Percentiles rank a stretch among this genome's conserved stretches.
These are phyloP conservation scores for Scolecobasidium constrictum DNA, from an alignment of 2,329 filamentous ascomycete species.

Conservation along the genomic window DNA sequence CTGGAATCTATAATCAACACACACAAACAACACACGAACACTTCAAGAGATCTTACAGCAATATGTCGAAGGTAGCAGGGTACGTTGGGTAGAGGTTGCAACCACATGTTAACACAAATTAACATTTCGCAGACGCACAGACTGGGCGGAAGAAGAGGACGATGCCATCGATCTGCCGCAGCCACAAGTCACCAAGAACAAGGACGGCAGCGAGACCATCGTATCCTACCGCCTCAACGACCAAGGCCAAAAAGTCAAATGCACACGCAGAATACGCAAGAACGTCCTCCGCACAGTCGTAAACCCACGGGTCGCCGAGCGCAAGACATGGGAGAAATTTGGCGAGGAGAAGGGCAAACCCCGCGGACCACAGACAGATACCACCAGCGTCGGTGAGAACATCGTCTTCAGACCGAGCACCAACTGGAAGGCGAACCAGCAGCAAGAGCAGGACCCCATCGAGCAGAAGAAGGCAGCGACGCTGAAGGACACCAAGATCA, in stretches of 20 bases:
- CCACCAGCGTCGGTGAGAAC: conserved; percentile 91
- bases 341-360: conserved; percentile 79
- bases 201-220: conserved; percentile 95
- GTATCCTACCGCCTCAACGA: conserved; percentile 87
- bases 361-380: conserved; percentile 73
- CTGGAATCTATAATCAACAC: not conserved
- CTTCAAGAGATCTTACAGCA: not conserved
- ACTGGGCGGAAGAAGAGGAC: conserved; percentile 94
- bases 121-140: conserved; percentile 41
- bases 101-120: too few relatives aligned
- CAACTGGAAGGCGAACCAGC: conserved; percentile 79
- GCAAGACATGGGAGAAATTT: conserved; percentile 89
- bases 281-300: conserved; percentile 86
- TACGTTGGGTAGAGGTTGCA: too few relatives aligned
- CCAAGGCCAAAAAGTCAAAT: conserved; percentile 91
- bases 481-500: conserved; percentile 98
- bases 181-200: conserved; percentile 85
- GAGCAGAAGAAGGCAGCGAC: conserved; percentile 56
- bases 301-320: conserved; percentile 92
- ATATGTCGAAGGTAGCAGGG: conserved; percentile 3
- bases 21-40: not conserved
- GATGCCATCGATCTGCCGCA: conserved; percentile 77
- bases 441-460: conserved; percentile 64
- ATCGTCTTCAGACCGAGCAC: conserved; percentile 89
- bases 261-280: conserved; percentile 87